phyloP scores from a whole-genome alignment of 805 yeast species.

The Candida piceae region DNA sequence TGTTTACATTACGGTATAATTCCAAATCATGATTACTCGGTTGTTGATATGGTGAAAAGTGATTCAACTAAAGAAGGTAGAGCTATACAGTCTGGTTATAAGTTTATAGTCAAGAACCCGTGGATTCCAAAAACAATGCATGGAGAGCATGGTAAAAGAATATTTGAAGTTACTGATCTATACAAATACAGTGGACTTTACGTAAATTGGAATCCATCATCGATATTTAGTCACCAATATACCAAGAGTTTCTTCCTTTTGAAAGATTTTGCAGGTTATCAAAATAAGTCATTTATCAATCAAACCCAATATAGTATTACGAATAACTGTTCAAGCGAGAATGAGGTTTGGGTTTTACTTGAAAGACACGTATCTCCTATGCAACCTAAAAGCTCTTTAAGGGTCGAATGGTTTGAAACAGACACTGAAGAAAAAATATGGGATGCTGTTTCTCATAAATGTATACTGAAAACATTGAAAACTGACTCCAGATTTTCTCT shows the following conservation, averaged over 20 bases:
- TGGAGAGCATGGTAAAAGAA: slow-evolving; percentile 8
- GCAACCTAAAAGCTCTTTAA: slow-evolving; percentile 5
- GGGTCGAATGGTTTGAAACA: slow-evolving; percentile 24
- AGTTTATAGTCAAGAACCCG: slow-evolving; percentile 41
- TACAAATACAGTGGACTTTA: slow-evolving; percentile 48
- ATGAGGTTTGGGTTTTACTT: slow-evolving; percentile 42
- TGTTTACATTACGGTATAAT: slow-evolving; percentile 36
- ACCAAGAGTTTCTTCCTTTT: slow-evolving; percentile 22
- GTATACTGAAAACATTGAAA: slow-evolving; percentile 15
- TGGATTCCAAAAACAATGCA: slow-evolving; percentile 30
- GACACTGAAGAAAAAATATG: slow-evolving; percentile 28
- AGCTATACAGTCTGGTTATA: slow-evolving; percentile 11
- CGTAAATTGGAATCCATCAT: slow-evolving; percentile 57
- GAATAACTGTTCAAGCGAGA: slow-evolving; percentile 25
- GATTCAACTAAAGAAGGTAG: neutral
- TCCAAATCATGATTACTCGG: slow-evolving; percentile 67
- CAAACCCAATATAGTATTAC: slow-evolving; percentile 34
- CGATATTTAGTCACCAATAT: slow-evolving; percentile 9
- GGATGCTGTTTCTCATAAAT: slow-evolving; percentile 10
- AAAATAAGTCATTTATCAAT: slow-evolving; percentile 6
- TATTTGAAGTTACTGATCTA: slow-evolving; percentile 28
- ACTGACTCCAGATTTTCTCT: slow-evolving; percentile 31
- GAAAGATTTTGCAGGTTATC: slow-evolving; percentile 30
- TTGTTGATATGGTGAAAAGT: slow-evolving; percentile 34
- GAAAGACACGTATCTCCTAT: no score